Base-by-base conservation (phyloP, 2,329 filamentous ascomycete species). In the Pseudofabraea citricarpa region DNA sequence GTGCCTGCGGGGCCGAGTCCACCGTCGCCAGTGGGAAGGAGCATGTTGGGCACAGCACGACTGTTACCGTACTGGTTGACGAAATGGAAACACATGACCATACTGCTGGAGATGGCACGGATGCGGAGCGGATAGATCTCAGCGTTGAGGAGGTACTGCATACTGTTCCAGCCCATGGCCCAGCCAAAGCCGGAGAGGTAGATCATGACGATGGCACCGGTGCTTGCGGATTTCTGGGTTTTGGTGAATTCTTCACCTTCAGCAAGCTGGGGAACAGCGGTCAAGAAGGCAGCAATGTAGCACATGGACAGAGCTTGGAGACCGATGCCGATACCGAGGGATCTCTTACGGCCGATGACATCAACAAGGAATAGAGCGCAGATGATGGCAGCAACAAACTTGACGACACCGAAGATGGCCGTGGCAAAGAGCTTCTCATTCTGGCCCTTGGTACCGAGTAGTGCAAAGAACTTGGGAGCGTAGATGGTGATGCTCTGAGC, bases 331-430 rank as follows among this genome's bases (percentile, higher is more conserved):
- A 73, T 61, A 15, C 82, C 69, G 0, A 85, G 70, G 1, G 81
- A 71, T 6, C 79, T 76, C 64, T 89, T 90, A 46, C 87, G 81
- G 4, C 87, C 87, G 51, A 90, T 81, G 42, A 85, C 80, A 54
- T 90, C 87, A 50, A 90, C 85, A 7, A 90, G 74, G 73, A 90
- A 88, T 41, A 90, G 72, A 0, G 86, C 85, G 60, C 85, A 90
- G 29, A 78, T 52, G 23, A 90, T 59, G 12, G 83, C 78, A 0
- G 82, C 74, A 6, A 77, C 60, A 43, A 90, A 76, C 58, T 90
- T 90, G 54, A 89, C 72, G 40, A 89, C 75, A 33, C 86, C 86
- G 42, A 90, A 89, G 40, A 91, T 78, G 3, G 79, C 85, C 0
- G 84, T 90, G 12, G 86, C 77, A 27, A 90, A 79, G 0, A 90